phyloP scores from a whole-genome alignment of 768 basidiomycete genomes.

The Trametes gibbosa region DNA sequence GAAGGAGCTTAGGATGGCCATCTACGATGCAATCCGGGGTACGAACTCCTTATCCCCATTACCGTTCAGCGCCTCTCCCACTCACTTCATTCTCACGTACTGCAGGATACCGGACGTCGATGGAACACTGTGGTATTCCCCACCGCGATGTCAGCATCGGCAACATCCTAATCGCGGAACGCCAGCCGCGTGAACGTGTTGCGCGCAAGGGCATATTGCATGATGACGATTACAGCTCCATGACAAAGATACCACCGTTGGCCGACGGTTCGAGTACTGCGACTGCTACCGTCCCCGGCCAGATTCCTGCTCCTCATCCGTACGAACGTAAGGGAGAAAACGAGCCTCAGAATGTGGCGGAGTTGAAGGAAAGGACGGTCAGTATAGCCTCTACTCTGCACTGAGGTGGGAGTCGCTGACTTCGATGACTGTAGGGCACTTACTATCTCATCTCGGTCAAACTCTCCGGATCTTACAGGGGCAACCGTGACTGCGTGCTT shows the following conservation, averaged over 20 bases:
- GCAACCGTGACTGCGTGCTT: background rate
- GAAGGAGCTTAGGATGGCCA: slow-evolving; percentile 6
- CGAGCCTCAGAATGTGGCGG: background rate
- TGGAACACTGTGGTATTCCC: background rate
- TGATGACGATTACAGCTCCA: background rate
- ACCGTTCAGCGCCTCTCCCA: too few species aligned
- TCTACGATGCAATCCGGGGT: slow-evolving; percentile 15
- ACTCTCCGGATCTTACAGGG: background rate
- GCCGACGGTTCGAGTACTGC: background rate
- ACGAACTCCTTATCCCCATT: background rate
- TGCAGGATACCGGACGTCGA: background rate
- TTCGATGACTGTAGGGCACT: background rate
- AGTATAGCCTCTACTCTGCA: background rate
- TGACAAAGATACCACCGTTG: background rate
- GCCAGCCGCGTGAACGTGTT: background rate
- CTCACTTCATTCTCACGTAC: background rate
- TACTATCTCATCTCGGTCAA: slow-evolving; percentile 7
- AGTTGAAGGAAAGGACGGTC: background rate
- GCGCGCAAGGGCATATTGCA: background rate
- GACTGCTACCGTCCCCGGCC: background rate
- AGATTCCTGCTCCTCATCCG: background rate
- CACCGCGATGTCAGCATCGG: slow-evolving; percentile 1
- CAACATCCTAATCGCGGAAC: slow-evolving; percentile 2
- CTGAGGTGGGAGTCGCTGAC: background rate
- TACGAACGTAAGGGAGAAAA: background rate